Evolutionary conservation across 176 grass and related monocot species (phyloP), one percentile per base, ranked within the genome.

Genomic region (Rhynchospora breviuscula): DNA sequence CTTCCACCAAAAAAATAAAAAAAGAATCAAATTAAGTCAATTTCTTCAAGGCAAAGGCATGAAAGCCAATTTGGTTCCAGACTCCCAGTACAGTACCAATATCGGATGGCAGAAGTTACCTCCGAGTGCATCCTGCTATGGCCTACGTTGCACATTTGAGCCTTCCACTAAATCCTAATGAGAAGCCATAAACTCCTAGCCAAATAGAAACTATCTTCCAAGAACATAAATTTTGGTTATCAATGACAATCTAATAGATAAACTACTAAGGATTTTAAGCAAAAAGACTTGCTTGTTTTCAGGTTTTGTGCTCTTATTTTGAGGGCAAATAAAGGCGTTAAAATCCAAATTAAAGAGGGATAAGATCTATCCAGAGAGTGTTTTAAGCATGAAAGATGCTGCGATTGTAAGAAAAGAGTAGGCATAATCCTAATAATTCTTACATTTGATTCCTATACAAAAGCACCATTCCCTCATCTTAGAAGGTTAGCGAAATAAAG

Each of bases 371-470:
- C 35, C 1, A 40, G 35, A 40, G 35, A 40, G 4, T 40, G 2
- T 14, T 70, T 70, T 70, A 70, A 45, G 67, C 67, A 70, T 70
- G 35, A 44, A 70, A 52, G 10, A 10, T 10, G 10, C 10, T 10
- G 49, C 10, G 11, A 52, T 52, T 52, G 49, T 10, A 52, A 52
- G 3, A 11, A 52, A 52, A 54, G 48, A 31, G 51, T 56, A 31
- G 21, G 51, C 73, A 77, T 29, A 77, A 56, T 77, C 13, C 71
- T 77, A 77, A 77, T 49, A 53, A 56, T 54, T 31, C 54, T 31
- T 31, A 56, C 73, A 77, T 77, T 77, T 77, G 49, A 77, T 77
- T 77, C 11, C 73, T 77, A 33, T 77, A 77, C 49, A 77, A 77
- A 77, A 56, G 48, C 73, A 77, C 48, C 73, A 77, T 77, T 77